Conservation (phyloP, 176 grass and related monocot species). For the Carex kokanica region DNA sequence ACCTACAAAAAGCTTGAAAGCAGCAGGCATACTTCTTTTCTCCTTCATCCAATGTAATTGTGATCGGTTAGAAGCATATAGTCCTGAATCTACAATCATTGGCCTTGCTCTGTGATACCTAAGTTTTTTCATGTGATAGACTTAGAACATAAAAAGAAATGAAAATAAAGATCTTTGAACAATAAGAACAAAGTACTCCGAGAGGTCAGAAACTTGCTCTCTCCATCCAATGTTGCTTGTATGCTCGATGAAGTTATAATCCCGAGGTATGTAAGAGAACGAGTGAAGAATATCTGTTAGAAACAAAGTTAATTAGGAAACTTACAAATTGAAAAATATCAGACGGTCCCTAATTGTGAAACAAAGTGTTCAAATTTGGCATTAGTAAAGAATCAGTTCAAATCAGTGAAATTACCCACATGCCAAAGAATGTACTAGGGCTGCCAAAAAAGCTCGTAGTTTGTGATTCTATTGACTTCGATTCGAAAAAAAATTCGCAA, state of each 20-base stretch:
- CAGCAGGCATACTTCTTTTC: conserved; percentile 90
- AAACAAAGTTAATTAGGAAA: conserved; percentile 18
- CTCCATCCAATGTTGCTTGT: conserved; percentile 96
- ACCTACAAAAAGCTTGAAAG: conserved; percentile 99
- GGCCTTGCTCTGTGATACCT: conserved; percentile 86
- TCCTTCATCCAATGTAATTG: conserved; percentile 85
- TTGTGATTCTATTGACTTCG: too few relatives aligned
- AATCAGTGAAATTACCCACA: not conserved
- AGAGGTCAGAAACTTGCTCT: conserved; percentile 56
- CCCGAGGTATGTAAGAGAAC: conserved; percentile 85
- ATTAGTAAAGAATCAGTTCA: not conserved
- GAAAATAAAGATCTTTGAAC: conserved; percentile 22
- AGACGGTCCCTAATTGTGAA: not conserved
- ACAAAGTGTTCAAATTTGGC: not conserved
- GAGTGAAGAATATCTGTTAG: conserved; percentile 92
- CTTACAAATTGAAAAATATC: not conserved
- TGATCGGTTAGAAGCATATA: conserved; percentile 69
- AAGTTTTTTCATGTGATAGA: conserved; percentile 37
- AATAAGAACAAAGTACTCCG: not conserved
- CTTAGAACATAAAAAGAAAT: conserved; percentile 31
- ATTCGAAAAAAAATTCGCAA: too few relatives aligned
- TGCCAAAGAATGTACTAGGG: not conserved
- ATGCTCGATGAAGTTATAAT: conserved; percentile 93
- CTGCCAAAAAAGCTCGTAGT: too few relatives aligned
- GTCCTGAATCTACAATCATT: conserved; percentile 89